Base-by-base conservation (phyloP, 495 filamentous ascomycete genomes). In the Aspergillus steynii region DNA sequence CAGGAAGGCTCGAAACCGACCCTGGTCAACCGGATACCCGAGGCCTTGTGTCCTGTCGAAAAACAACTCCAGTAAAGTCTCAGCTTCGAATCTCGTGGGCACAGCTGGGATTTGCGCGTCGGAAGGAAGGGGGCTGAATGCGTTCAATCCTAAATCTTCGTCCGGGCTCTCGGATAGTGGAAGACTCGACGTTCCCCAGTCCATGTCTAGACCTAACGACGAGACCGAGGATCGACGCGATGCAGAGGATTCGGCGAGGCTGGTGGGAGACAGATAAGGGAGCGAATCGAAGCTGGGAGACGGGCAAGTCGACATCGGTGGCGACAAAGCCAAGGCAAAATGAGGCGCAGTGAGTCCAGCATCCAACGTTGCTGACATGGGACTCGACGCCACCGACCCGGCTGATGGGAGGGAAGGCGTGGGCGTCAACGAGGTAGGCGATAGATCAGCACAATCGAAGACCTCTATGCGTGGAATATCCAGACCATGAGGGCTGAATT, bases 171-270 rank as follows among this genome's bases (percentile, higher is more conserved):
- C 45, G 2, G 47, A 26, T 31, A 50, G 34, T 1, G 52, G 12
- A 9, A 50, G 20, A 5, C 12, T 12, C 1, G 55, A 45, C 5
- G 20, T 15, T 34, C 25, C 31, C 2, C 26, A 55, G n/a, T 63
- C 61, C 32, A 42, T 47, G 45, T 63, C 64, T 31, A 66, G 53
- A 20, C 45, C 45, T 3, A 65, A n/a, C 0, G 63, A 65, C 6
- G 64, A 66, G 3, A 63, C n/a, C 1, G 64, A 66, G 1, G 64
- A 63, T 37, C 61, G 58, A 28, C 64, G 64, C 1, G 64, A 66
- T 5, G 47, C 27, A 1, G 63, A 37, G 8, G 60, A 50, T 0
- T 52, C 53, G 5, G 59, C 52, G 0, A 56, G 6, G 25, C 55
- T 59, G 2, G 45, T 49, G 0, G 64, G 64, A 2, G 56, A 56